A percentile compares a stretch with the other conserved stretches of the same genome.
Evolutionary conservation across 2,329 filamentous ascomycete species (phyloP).

Genomic region (Xylariaceae sp.): DNA sequence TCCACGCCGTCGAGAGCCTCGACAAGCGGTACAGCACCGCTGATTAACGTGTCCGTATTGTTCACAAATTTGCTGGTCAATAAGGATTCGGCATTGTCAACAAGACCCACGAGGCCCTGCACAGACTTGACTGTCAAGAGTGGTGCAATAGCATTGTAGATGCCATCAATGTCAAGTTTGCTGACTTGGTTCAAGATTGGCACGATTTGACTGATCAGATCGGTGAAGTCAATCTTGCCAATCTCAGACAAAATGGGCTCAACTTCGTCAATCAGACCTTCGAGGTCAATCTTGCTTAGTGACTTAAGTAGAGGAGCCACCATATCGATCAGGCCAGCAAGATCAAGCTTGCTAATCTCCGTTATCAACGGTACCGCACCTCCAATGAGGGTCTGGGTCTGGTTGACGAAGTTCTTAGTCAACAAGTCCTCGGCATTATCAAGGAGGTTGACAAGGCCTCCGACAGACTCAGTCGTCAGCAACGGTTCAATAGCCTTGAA

Average conservation of each 20-base stretch:
- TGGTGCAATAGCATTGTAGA: conserved; percentile 33
- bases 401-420: conserved; percentile 13
- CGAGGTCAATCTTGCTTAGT: conserved; percentile 31
- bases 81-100: conserved; percentile 37
- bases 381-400: conserved; percentile 1
- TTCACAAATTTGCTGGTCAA: conserved; percentile 38
- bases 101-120: conserved; percentile 34
- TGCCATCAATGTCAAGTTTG: conserved; percentile 31
- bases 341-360: conserved; percentile 12
- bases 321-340: conserved; percentile 28
- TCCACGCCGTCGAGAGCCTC: conserved; percentile 34
- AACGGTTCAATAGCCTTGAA: conserved; percentile 33
- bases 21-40: conserved; percentile 36
- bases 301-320: conserved; percentile 32
- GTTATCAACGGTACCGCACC: conserved; percentile 1
- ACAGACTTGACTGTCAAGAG: conserved; percentile 33
- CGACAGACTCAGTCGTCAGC: conserved; percentile 28
- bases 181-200: conserved; percentile 32
- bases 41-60: conserved; percentile 34
- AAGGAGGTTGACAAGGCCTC: conserved; percentile 26
- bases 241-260: conserved; percentile 31
- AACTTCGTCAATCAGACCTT: conserved; percentile 33
- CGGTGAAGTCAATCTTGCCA: conserved; percentile 29
- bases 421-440: conserved; percentile 27
- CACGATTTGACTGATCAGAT: conserved; percentile 27